Conservation (phyloP, 1,284 basidiomycete genomes). For the Melanopsichium pennsylvanicum region DNA sequence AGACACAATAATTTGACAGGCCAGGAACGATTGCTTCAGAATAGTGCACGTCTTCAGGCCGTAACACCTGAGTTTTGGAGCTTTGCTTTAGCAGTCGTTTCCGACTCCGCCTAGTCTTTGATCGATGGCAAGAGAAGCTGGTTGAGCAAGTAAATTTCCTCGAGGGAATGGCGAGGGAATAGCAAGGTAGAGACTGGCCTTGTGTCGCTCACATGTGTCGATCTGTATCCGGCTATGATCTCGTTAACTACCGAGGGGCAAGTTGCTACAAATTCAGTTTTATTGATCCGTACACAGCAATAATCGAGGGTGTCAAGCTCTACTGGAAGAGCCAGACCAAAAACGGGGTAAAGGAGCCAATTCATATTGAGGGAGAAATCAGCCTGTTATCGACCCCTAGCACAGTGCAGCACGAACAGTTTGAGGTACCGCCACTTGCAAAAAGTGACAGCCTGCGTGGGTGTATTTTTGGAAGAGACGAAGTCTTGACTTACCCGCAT, state of each 20-base stretch:
- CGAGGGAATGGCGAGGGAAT: background rate
- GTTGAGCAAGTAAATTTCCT: constrained; percentile 1
- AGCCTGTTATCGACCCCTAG: background rate
- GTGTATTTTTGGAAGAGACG: too few species aligned
- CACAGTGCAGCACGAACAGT: background rate
- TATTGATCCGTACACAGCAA: too few species aligned
- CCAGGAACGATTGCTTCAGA: too few species aligned
- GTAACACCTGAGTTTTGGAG: too few species aligned
- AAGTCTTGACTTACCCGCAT: too few species aligned
- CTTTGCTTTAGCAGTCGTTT: too few species aligned
- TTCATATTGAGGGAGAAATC: constrained; percentile 1
- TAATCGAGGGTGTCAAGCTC: too few species aligned
- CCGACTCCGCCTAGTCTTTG: background rate
- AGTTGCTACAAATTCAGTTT: too few species aligned
- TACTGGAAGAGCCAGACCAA: background rate
- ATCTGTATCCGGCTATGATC: constrained; percentile 7
- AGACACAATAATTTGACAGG: too few species aligned
- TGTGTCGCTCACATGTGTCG: constrained; percentile 9
- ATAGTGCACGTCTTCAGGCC: too few species aligned
- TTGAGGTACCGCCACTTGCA: background rate
- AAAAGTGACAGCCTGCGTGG: background rate
- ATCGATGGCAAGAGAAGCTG: background rate
- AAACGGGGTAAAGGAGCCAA: background rate
- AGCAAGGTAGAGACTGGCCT: constrained; percentile 1
- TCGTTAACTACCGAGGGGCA: background rate